phyloP scores from a whole-genome alignment of 192 early-diverging fungal genomes.

The Backusella psychrophila region DNA sequence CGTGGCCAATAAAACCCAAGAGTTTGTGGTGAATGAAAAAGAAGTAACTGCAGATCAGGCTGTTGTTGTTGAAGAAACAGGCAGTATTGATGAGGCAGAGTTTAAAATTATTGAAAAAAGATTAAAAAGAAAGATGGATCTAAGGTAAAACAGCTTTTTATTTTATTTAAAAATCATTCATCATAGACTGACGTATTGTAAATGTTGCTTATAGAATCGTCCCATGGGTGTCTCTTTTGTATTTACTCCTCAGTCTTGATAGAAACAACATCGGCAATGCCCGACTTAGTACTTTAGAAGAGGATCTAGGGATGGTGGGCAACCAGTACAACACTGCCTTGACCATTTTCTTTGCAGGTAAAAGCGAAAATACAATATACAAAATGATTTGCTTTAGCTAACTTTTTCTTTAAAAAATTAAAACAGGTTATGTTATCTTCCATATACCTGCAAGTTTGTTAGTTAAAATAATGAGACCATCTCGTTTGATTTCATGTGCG shows the following conservation, averaged over 20 bases:
- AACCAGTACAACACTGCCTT: conserved; percentile 31
- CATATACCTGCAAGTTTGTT: conserved; percentile 25
- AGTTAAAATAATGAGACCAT: conserved; percentile 23
- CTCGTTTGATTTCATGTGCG: conserved; percentile 21
- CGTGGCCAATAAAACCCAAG: too few species aligned
- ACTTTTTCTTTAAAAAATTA: background rate
- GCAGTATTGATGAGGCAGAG: background rate
- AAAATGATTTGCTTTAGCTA: background rate
- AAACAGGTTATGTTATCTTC: conserved; percentile 27
- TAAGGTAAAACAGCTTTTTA: background rate
- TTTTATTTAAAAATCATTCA: background rate
- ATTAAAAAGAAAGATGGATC: conserved; percentile 13
- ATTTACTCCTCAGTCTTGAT: conserved; percentile 22
- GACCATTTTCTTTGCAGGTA: conserved; percentile 33
- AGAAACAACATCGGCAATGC: conserved; percentile 35
- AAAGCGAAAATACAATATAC: too few species aligned
- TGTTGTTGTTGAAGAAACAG: background rate
- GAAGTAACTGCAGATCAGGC: background rate
- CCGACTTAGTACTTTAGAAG: conserved; percentile 17
- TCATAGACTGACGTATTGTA: background rate
- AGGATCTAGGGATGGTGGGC: conserved; percentile 16
- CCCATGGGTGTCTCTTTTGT: conserved; percentile 20
- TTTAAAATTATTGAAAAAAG: background rate
- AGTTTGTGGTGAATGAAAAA: background rate
- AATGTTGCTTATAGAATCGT: background rate